Base-by-base conservation (phyloP, 306 rosid genomes). In the Pterocarpus santalinus region DNA sequence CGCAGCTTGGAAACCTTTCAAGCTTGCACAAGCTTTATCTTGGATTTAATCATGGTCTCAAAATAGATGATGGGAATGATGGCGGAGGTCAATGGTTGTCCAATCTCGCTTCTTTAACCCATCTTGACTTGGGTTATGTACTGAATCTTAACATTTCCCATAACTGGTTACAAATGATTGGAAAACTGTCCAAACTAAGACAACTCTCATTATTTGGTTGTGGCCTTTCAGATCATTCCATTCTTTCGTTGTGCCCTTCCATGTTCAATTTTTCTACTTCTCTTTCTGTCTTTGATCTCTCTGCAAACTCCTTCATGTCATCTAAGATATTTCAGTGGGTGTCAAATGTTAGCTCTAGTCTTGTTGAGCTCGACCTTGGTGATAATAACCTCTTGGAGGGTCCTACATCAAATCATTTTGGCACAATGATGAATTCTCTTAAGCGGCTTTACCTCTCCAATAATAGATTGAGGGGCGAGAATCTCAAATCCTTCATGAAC, bases 1-100 rank as follows among this genome's bases (percentile, higher is more conserved):
- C 32, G 8, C 71, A 65, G n/a, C 51, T 65, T 39, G 71, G 71
- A 12, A 39, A 65, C 2, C 71, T 65, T 65, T 65, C 51, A 39
- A 39, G 52, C 49, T 65, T 65, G 71, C 71, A n/a, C 2, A 8
- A 7, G 33, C 51, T 65, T 8, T 2, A 7, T 65, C 71, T 65
- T 65, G 32, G 5, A 38, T 0, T 0, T 32, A 6, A 15, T 16
- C 0, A 2, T 11, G 51, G 7, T 11, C 71, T 65, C 14, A 36
- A 65, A 65, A 15, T 39, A 16, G 33, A n/a, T 2, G 9, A 38
- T n/a, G 30, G 8, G 47, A 5, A 3, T 64, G 28, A 22, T 1
- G 28, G 0, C 0, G 1, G 28, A 22, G 28, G 15, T 64, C 4
- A 16, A 33, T 65, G 71, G 51, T 9, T 65, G 2, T 36, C 46